These are phyloP conservation scores for Saccharomycopsis hybrid DNA, from an alignment of 1,139 yeast species.

Conservation along the genomic window DNA sequence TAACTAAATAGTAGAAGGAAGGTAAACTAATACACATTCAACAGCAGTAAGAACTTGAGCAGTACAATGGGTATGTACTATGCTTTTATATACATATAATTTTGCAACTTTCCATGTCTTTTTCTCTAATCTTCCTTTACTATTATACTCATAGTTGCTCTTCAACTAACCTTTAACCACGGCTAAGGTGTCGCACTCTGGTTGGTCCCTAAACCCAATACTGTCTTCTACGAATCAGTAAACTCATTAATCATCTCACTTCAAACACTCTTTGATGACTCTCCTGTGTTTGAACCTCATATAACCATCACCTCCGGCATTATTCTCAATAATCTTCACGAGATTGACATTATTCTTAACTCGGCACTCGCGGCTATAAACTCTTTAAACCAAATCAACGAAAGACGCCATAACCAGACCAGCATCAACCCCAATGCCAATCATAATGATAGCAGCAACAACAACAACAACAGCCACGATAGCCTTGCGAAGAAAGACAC, in stretches of 20 bases:
- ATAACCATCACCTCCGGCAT: conserved; percentile 66
- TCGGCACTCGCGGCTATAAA: conserved; percentile 61
- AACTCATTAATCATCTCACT: conserved; percentile 57
- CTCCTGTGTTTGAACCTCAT: conserved; percentile 67
- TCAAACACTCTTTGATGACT: conserved; percentile 64
- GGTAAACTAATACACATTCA: no score
- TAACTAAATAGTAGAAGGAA: no score
- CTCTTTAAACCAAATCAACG: conserved; percentile 26
- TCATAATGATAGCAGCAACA: background rate
- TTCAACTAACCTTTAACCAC: background rate
- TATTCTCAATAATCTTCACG: conserved; percentile 42
- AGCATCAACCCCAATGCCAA: background rate
- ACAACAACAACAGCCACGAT: background rate
- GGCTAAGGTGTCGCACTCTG: conserved; percentile 50
- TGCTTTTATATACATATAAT: no score
- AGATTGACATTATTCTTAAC: conserved; percentile 55
- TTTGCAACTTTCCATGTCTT: no score
- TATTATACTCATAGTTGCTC: background rate
- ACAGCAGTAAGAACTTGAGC: no score
- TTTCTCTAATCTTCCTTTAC: no score
- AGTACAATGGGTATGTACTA: no score
- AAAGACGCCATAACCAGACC: background rate
- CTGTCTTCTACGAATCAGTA: conserved; percentile 51
- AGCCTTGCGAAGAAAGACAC: background rate
- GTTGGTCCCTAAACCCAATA: conserved; percentile 62